Evolutionary conservation across 73 alveolate genomes (phyloP), one percentile per base, ranked within the genome.

Genomic region (Effrenium voratum): DNA sequence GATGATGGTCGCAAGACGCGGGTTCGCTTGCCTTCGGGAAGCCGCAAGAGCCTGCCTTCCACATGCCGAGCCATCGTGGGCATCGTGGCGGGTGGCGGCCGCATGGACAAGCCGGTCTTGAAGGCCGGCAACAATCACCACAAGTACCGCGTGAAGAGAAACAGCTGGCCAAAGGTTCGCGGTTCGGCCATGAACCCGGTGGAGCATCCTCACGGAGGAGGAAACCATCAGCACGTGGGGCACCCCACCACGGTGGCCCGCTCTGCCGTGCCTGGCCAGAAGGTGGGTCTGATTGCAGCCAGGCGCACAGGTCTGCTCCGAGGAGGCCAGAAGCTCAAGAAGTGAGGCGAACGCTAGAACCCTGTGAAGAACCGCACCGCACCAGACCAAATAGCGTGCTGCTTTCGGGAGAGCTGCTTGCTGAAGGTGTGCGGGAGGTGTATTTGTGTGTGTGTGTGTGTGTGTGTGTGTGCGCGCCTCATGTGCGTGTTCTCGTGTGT

Each of bases 161-260:
- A 99, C 98, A 98, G 99, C 98, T 99, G 99, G 99, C 99, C 99
- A 43, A 99, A 98, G 93, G 99, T 99, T 70, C 99, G 99, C 99
- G 99, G 99, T 93, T 99, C 99, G 40, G 99, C 99, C 83, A 99
- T 99, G 99, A 99, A 99, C 99, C 99, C 99, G 86, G 99, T 99
- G 81, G 99, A 99, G 98, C 99, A 99, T 98, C 99, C 99, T 41
- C 99, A 99, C 94, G 99, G 99, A 94, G 99, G 99, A 93, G 99
- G 99, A 99, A 99, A 99, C 99, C 99, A 99, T 93, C 99, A 99
- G 99, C 99, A 99, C 96, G 99, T 99, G 75, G 99, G 99, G 84
- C 99, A 99, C 98, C 99, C 99, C 76, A 98, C 99, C 66, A 99
- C 99, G 41, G 99, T 99, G 80, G 93, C 99, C 41, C 99, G 99